Base-by-base conservation (phyloP, 768 basidiomycete genomes). In the Pulveroboletus sp. region DNA sequence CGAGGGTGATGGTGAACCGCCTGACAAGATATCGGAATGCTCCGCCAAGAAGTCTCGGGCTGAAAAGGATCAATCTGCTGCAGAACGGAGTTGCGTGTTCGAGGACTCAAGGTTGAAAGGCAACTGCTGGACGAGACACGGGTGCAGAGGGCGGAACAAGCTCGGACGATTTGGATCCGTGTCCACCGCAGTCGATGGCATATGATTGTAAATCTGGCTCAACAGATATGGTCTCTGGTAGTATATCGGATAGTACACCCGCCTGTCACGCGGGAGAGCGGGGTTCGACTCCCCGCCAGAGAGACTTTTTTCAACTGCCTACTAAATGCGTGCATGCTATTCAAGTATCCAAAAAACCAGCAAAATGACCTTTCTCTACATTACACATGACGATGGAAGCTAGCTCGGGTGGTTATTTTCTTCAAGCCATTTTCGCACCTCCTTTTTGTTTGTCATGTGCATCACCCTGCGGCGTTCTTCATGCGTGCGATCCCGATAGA, bases 361-460 rank as follows among this genome's bases (percentile, higher is more conserved):
- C 20, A 37, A 27, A 36, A 8, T 11, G 9, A 27, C 17, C 16
- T 17, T 12, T 19, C 19, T 4, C 34, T 34, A 47, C 25, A 14
- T 8, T 9, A 40, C 9, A 40, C n/a, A n/a, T 6, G 31, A 6
- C 2, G 33, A 24, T 9, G 34, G 36, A 16, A 35, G 25, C 55
- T 61, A 53, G 40, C 53, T 58, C 16, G 37, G n/a, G 27, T 29
- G 24, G 13, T 17, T 35, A n/a, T 65, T 62, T 50, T 82, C 80
- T 43, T 92, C 90, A 12, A 95, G 62, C 93, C 93, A 94, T 58
- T 74, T 76, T 49, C 92, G 77, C 16, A 94, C 82, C 31, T 84
- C 89, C 65, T 84, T 85, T 68, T 93, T 92, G 33, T 75, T 77
- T 34, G 90, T 70, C 73, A 90, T 72, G 19, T 58, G 60, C 45